A percentile compares a stretch with the other conserved stretches of the same genome.
Conservation (phyloP, 2,329 filamentous ascomycete species). For the Aspergillus costaricaensis region DNA sequence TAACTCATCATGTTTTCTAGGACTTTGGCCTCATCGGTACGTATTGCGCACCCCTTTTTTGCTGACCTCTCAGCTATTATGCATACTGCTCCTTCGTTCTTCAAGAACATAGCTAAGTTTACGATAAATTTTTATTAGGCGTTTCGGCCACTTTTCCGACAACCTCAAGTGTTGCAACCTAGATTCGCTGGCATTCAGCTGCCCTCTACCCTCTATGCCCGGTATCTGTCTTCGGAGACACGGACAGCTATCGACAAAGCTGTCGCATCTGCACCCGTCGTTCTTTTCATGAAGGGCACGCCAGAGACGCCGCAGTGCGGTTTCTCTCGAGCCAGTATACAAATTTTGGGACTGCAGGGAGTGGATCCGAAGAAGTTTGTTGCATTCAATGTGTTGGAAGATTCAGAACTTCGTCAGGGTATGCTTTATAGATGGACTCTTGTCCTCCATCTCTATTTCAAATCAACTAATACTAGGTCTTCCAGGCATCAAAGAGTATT, state of each 20-base stretch:
- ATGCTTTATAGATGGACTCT: constrained; percentile 28
- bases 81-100: background rate
- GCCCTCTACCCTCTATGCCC: constrained; percentile 42
- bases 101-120: constrained; percentile 9
- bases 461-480: constrained; percentile 8
- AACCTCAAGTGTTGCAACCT: constrained; percentile 24
- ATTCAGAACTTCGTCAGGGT: constrained; percentile 82
- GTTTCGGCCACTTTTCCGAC: constrained; percentile 34
- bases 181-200: constrained; percentile 40
- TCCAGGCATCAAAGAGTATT: constrained; percentile 96
- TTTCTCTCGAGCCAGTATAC: constrained; percentile 91
- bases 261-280: constrained; percentile 82
- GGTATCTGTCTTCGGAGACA: constrained; percentile 78
- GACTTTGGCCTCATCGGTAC: constrained; percentile 23
- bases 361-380: constrained; percentile 95
- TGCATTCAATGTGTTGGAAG: constrained; percentile 97
- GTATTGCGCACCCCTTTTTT: background rate
- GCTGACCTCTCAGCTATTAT: background rate
- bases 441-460: background rate
- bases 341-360: constrained; percentile 91
- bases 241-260: constrained; percentile 86
- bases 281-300: constrained; percentile 99
- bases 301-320: constrained; percentile 95
- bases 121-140: constrained; percentile 22
- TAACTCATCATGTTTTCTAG: constrained; percentile 32